Evolutionary conservation across 331 rosid genomes (phyloP).

Genomic region (Dryas integrifolia): DNA sequence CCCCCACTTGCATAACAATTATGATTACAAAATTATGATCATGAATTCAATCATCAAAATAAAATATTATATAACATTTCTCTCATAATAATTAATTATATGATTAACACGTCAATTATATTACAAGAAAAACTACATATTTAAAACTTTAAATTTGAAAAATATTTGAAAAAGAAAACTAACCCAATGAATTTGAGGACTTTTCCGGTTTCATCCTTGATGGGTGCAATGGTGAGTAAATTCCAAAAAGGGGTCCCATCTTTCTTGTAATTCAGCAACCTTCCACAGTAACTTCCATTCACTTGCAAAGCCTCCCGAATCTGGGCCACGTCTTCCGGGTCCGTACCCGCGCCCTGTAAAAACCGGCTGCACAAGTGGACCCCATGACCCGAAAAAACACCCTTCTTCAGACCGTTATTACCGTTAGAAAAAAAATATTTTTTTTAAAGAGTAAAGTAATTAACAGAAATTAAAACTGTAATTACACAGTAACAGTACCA

Average conservation of each 20-base stretch:
- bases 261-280: slow-evolving; percentile 86
- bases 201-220: slow-evolving; percentile 72
- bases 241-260: slow-evolving; percentile 96
- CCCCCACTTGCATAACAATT: not conserved
- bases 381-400: slow-evolving; percentile 25
- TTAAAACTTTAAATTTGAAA: not conserved
- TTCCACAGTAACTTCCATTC: slow-evolving; percentile 72
- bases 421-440: slow-evolving; percentile 13
- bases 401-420: slow-evolving; percentile 23
- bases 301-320: slow-evolving; percentile 57
- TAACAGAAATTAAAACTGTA: not conserved
- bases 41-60: no score
- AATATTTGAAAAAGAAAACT: slow-evolving; percentile 1
- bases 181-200: slow-evolving; percentile 88
- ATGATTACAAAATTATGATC: not conserved
- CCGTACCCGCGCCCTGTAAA: slow-evolving; percentile 86
- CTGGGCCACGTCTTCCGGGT: slow-evolving; percentile 73
- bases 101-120: not conserved
- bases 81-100: no score
- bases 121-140: no score
- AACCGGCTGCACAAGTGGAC: slow-evolving; percentile 59
- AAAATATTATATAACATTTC: no score
- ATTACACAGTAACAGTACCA: slow-evolving; percentile 39
- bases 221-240: slow-evolving; percentile 89
- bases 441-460: no score